phyloP scores from a whole-genome alignment of 257 asterid genomes.

The Anisodus tanguticus region DNA sequence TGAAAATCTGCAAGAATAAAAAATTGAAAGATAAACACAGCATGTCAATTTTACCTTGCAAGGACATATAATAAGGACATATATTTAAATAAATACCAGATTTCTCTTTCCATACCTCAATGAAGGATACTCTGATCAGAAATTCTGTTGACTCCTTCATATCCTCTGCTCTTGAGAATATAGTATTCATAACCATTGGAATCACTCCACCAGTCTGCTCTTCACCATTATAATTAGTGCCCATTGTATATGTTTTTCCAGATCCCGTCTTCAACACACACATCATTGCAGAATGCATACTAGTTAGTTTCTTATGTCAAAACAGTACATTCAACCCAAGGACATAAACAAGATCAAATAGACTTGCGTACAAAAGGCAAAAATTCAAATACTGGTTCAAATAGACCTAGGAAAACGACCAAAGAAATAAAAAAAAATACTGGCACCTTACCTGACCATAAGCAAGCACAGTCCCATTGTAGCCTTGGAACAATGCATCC shows the following conservation, averaged over 20 bases:
- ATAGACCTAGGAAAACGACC: background rate
- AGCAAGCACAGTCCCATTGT: slow-evolving; percentile 95
- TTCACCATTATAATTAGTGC: slow-evolving; percentile 93
- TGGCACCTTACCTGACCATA: slow-evolving; percentile 76
- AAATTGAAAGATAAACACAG: background rate
- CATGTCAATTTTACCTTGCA: background rate
- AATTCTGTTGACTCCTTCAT: slow-evolving; percentile 70
- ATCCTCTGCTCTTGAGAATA: slow-evolving; percentile 67
- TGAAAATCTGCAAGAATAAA: slow-evolving; percentile 69
- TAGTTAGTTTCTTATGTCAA: slow-evolving; percentile 21
- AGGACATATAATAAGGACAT: slow-evolving; percentile 14
- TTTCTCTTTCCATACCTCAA: slow-evolving; percentile 63
- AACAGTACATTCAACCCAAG: slow-evolving; percentile 1
- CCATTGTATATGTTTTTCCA: slow-evolving; percentile 98
- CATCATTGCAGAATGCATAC: slow-evolving; percentile 13
- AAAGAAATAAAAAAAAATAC: background rate
- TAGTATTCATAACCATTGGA: slow-evolving; percentile 87
- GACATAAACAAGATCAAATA: slow-evolving; percentile 18
- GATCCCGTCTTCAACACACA: slow-evolving; percentile 77
- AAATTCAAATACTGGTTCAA: background rate
- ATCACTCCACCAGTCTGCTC: slow-evolving; percentile 73
- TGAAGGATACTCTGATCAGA: slow-evolving; percentile 83
- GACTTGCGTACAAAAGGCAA: background rate
- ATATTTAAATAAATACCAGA: slow-evolving; percentile 29
- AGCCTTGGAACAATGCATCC: slow-evolving; percentile 83